These are phyloP conservation scores for Saccharomycodes ludwigii DNA, from an alignment of 805 yeast genomes.

Conservation along the genomic window DNA sequence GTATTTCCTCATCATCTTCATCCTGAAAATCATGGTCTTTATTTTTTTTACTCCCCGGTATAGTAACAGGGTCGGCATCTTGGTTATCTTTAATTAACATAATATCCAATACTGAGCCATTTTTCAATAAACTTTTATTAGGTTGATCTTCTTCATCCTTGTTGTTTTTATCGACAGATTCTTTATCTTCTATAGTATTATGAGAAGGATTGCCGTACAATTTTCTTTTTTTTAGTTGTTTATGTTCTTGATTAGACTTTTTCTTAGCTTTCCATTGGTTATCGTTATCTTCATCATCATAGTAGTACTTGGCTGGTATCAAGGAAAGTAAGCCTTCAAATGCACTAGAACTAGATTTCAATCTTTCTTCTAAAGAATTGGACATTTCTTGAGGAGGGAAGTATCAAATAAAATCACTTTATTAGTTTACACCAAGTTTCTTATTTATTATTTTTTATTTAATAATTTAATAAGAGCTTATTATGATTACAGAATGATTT, in stretches of 20 bases:
- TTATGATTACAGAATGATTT: too few relatives aligned
- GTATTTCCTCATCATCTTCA: conserved; percentile 23
- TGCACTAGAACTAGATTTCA: conserved; percentile 66
- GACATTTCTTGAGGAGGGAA: conserved; percentile 27
- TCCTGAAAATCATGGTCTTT: conserved; percentile 5
- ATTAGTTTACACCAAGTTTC: not conserved
- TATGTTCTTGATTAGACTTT: conserved; percentile 52
- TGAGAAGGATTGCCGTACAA: conserved; percentile 58
- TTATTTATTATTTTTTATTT: not conserved
- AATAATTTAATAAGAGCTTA: too few relatives aligned
- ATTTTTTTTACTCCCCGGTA: conserved; percentile 9
- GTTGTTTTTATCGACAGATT: conserved; percentile 12
- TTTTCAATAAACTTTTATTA: conserved; percentile 4
- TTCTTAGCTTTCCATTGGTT: conserved; percentile 84
- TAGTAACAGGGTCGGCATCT: conserved; percentile 7
- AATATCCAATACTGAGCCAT: conserved; percentile 11
- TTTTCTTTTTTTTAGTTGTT: conserved; percentile 52
- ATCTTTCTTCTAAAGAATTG: conserved; percentile 59
- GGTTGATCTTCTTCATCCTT: conserved; percentile 17
- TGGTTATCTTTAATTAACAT: conserved; percentile 13
- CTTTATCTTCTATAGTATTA: conserved; percentile 23
- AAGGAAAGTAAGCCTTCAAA: conserved; percentile 81
- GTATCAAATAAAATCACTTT: too few relatives aligned
- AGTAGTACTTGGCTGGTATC: conserved; percentile 89
- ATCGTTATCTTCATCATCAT: conserved; percentile 61